phyloP scores from a whole-genome alignment of 331 rosid species.

The Acacia concinna region DNA sequence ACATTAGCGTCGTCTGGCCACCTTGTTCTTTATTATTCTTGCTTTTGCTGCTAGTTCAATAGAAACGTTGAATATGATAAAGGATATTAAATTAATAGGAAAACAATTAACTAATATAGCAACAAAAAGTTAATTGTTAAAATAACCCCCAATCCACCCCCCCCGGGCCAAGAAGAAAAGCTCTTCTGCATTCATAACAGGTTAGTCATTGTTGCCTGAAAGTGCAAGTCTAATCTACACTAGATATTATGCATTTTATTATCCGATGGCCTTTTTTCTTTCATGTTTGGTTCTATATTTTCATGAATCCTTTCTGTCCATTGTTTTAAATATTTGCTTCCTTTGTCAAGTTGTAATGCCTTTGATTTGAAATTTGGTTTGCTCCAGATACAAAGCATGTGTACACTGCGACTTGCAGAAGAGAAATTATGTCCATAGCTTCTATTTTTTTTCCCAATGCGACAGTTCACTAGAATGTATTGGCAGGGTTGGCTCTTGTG shows the following conservation, averaged over 20 bases:
- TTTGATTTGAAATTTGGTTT: conserved; percentile 39
- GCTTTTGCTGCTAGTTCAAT: conserved; percentile 22
- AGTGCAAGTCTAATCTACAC: neutral
- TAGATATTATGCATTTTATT: conserved; percentile 17
- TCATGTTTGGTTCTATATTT: neutral
- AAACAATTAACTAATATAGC: no score
- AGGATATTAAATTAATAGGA: no score
- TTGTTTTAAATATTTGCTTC: neutral
- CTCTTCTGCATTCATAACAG: neutral
- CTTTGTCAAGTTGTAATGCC: conserved; percentile 7
- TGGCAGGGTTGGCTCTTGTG: conserved; percentile 17
- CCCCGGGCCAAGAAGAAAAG: no score
- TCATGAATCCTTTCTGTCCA: neutral
- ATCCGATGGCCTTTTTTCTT: neutral
- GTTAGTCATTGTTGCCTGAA: neutral
- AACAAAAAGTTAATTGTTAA: neutral
- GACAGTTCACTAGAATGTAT: conserved; percentile 14
- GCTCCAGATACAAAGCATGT: conserved; percentile 70
- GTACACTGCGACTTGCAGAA: conserved; percentile 67
- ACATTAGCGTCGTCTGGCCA: neutral
- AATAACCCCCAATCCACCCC: neutral
- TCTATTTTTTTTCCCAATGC: conserved; percentile 2
- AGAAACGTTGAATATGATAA: neutral
- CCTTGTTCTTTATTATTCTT: neutral
- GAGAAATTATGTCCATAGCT: conserved; percentile 49